These are phyloP conservation scores for Mollisiaceae sp. DNA, from an alignment of 2,329 filamentous ascomycete species.

Conservation along the genomic window DNA sequence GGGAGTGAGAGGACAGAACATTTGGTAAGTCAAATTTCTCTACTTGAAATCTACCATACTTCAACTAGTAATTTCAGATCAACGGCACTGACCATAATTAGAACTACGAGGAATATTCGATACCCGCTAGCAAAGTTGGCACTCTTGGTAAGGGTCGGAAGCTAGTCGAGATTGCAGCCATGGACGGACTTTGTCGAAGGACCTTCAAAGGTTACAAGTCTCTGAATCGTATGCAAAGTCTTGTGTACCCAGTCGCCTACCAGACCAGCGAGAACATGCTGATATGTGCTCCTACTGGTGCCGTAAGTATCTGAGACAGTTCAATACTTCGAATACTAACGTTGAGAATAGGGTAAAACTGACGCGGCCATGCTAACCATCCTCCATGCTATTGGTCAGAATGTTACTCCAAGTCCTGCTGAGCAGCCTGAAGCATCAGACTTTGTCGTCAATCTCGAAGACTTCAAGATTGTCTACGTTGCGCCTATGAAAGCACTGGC, in stretches of 20 bases:
- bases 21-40: slow-evolving; percentile 41
- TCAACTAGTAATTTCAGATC: neutral
- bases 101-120: slow-evolving; percentile 87
- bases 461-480: slow-evolving; percentile 98
- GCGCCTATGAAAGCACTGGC: slow-evolving; percentile 99
- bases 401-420: slow-evolving; percentile 78
- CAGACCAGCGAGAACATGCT: slow-evolving; percentile 98
- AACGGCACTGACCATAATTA: slow-evolving; percentile 47
- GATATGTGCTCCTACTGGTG: slow-evolving; percentile 96
- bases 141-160: slow-evolving; percentile 73
- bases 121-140: slow-evolving; percentile 83
- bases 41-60: neutral
- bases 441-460: slow-evolving; percentile 81
- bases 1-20: slow-evolving; percentile 75
- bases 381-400: slow-evolving; percentile 86
- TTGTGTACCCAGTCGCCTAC: slow-evolving; percentile 95
- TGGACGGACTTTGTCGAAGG: slow-evolving; percentile 87
- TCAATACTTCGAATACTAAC: slow-evolving; percentile 1
- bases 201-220: slow-evolving; percentile 95
- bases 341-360: slow-evolving; percentile 73
- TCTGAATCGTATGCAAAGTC: slow-evolving; percentile 96
- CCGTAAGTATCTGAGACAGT: slow-evolving; percentile 54
- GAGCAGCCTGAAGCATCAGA: slow-evolving; percentile 75
- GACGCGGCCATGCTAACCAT: slow-evolving; percentile 98
- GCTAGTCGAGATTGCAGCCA: slow-evolving; percentile 76